phyloP scores from a whole-genome alignment of 805 yeast species.

The Zygoascus bituminiphila region DNA sequence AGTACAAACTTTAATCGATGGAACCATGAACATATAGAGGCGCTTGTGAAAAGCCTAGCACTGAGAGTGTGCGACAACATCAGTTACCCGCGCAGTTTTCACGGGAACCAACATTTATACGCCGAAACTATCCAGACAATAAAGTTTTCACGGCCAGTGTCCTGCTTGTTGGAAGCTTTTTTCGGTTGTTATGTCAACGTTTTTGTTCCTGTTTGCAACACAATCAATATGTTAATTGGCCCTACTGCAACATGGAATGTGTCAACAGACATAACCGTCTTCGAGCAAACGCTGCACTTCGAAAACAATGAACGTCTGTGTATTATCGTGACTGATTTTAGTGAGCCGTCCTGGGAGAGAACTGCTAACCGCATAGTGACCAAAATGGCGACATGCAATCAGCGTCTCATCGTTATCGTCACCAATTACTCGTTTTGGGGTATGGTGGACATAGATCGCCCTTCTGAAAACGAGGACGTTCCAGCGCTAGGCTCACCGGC shows the following conservation, averaged over 20 bases:
- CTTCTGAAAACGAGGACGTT: not conserved
- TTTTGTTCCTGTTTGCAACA: not conserved
- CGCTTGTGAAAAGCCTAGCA: not conserved
- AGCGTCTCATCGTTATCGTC: not conserved
- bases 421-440: constrained; percentile 14
- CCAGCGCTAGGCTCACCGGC: no score
- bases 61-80: not conserved
- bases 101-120: not conserved
- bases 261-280: not conserved
- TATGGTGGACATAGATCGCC: constrained; percentile 2
- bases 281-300: not conserved
- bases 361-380: not conserved
- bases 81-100: not conserved
- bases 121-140: not conserved
- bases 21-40: not conserved
- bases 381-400: not conserved
- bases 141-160: not conserved
- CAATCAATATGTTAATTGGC: not conserved
- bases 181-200: constrained; percentile 1
- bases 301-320: not conserved
- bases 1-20: not conserved
- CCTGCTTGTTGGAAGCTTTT: not conserved
- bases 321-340: not conserved
- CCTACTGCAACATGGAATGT: not conserved
- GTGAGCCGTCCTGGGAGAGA: not conserved